phyloP scores from a whole-genome alignment of 148 eudicot species.

The Heliosperma pusillum region DNA sequence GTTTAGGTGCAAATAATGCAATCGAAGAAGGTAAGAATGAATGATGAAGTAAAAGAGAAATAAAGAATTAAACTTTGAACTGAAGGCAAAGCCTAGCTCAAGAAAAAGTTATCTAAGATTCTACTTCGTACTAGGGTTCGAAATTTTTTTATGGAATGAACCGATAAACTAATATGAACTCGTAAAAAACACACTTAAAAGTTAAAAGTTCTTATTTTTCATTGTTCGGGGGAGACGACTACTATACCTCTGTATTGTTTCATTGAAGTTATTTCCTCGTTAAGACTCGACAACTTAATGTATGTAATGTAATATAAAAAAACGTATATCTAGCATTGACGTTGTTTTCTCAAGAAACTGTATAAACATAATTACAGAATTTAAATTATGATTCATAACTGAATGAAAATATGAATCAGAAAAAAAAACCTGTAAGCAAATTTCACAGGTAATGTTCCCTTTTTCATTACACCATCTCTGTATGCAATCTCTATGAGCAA shows the following conservation, averaged over 20 bases:
- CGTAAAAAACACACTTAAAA: no score
- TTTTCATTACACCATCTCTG: slow-evolving; percentile 98
- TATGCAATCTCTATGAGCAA: slow-evolving; percentile 96
- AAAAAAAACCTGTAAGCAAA: slow-evolving; percentile 71
- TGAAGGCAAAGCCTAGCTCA: slow-evolving; percentile 20
- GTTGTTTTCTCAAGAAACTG: background rate
- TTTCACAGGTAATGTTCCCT: slow-evolving; percentile 85
- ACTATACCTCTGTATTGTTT: no score
- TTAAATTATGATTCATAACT: background rate
- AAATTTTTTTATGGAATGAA: no score
- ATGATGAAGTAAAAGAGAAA: background rate
- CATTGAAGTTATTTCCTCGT: no score
- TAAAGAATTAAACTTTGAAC: slow-evolving; percentile 6
- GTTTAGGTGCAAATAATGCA: slow-evolving; percentile 19
- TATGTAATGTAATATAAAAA: no score
- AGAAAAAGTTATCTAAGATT: background rate
- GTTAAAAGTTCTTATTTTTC: no score
- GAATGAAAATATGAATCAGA: background rate
- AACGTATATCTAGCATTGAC: no score
- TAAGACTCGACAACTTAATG: no score
- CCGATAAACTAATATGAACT: no score
- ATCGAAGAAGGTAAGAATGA: background rate
- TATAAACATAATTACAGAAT: background rate
- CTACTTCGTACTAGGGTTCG: no score
- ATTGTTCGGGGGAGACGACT: no score